These are phyloP conservation scores for Orychophragmus violaceus DNA, from an alignment of 345 rosid genomes.

Conservation along the genomic window DNA sequence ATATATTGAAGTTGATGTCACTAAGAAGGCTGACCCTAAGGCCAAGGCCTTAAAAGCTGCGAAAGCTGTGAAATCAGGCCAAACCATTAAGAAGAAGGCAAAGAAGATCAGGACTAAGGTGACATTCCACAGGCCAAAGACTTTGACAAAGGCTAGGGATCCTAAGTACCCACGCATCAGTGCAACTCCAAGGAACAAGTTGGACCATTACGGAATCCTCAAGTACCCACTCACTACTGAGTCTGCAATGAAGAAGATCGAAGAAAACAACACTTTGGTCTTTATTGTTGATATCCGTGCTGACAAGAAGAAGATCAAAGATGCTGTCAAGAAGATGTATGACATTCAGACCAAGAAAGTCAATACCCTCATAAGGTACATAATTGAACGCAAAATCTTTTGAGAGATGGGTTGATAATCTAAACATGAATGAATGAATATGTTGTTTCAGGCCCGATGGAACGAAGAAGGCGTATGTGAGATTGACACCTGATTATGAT, in stretches of 20 bases:
- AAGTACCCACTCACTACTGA: slow-evolving; percentile 60
- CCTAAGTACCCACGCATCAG: slow-evolving; percentile 27
- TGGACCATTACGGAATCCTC: slow-evolving; percentile 45
- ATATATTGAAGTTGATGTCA: slow-evolving; percentile 22
- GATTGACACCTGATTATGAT: slow-evolving; percentile 86
- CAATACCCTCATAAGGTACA: slow-evolving; percentile 60
- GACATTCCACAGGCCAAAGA: slow-evolving; percentile 37
- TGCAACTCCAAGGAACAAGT: slow-evolving; percentile 31
- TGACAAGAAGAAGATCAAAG: slow-evolving; percentile 62
- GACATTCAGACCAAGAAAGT: slow-evolving; percentile 62
- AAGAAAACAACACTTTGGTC: slow-evolving; percentile 60
- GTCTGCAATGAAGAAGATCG: slow-evolving; percentile 67
- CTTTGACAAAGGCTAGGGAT: slow-evolving; percentile 19
- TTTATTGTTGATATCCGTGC: slow-evolving; percentile 59
- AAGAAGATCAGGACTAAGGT: slow-evolving; percentile 32
- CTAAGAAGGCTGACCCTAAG: slow-evolving; percentile 48
- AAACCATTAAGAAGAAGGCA: slow-evolving; percentile 35
- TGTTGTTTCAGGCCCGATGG: slow-evolving; percentile 73
- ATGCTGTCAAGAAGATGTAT: slow-evolving; percentile 61
- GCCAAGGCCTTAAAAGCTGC: slow-evolving; percentile 60
- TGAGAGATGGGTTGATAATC: not conserved
- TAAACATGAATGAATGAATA: not conserved
- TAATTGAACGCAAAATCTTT: not conserved
- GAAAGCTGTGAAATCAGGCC: slow-evolving; percentile 57
- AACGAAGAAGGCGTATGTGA: slow-evolving; percentile 86